Percentiles rank a stretch among this genome's conserved stretches.
These are phyloP conservation scores for Cladosporium sp. DNA, from an alignment of 2,329 filamentous ascomycete genomes.

Conservation along the genomic window DNA sequence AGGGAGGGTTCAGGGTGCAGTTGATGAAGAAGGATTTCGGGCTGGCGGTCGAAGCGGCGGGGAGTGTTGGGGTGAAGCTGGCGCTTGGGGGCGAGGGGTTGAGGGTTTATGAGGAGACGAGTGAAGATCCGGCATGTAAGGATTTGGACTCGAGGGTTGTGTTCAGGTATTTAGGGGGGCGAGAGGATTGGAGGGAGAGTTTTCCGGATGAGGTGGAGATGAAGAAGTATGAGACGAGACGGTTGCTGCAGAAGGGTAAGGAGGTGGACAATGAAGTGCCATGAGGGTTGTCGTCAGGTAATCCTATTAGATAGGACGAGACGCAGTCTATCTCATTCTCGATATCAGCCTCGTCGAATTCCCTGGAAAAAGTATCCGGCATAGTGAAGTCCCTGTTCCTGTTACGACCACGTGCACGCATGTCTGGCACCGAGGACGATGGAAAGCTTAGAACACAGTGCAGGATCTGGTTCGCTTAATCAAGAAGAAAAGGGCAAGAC, in stretches of 20 bases:
- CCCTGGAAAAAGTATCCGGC: background rate
- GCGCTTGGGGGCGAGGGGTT: slow-evolving; percentile 53
- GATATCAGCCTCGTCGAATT: background rate
- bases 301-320: background rate
- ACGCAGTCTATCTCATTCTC: background rate
- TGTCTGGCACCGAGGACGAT: background rate
- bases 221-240: slow-evolving; percentile 33
- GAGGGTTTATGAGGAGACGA: slow-evolving; percentile 53
- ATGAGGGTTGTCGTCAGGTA: background rate
- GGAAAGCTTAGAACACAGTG: background rate
- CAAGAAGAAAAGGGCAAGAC: background rate
- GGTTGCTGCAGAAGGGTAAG: slow-evolving; percentile 26
- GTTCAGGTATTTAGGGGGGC: slow-evolving; percentile 56
- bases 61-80: slow-evolving; percentile 51
- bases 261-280: slow-evolving; percentile 22
- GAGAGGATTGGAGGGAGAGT: slow-evolving; percentile 50
- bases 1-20: slow-evolving; percentile 59
- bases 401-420: background rate
- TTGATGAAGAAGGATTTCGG: slow-evolving; percentile 62
- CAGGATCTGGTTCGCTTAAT: background rate
- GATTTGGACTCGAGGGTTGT: slow-evolving; percentile 60
- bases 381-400: background rate
- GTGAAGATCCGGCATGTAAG: slow-evolving; percentile 52
- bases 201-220: slow-evolving; percentile 31
- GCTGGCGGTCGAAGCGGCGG: slow-evolving; percentile 57